Conservation (phyloP, 192 early-diverging fungal genomes). For the Backusella sp. region DNA sequence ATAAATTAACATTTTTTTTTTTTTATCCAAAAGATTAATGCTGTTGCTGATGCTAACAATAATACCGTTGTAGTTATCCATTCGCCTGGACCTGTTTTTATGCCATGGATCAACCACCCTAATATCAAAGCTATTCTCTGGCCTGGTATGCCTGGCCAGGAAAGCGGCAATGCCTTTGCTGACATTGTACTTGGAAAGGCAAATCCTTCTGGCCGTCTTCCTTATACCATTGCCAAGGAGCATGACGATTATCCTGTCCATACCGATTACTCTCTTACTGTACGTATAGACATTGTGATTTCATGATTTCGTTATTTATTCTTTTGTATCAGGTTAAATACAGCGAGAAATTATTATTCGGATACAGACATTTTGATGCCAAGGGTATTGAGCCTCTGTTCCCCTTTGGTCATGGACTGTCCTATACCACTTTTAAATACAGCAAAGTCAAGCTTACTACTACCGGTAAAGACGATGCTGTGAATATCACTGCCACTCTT, state of each 20-base stretch:
- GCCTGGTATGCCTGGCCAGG: conserved; percentile 63
- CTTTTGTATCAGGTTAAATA: conserved; percentile 35
- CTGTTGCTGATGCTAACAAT: conserved; percentile 50
- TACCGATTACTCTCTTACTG: background rate
- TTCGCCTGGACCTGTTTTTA: conserved; percentile 55
- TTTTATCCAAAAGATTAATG: conserved; percentile 28
- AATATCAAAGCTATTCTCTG: conserved; percentile 58
- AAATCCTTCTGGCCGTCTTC: conserved; percentile 60
- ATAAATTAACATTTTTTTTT: background rate
- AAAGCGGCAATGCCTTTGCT: conserved; percentile 63
- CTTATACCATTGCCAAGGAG: conserved; percentile 56
- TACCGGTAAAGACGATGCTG: background rate
- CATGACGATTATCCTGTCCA: conserved; percentile 40
- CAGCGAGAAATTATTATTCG: conserved; percentile 52
- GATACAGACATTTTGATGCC: conserved; percentile 52
- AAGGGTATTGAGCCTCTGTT: conserved; percentile 52
- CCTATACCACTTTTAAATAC: conserved; percentile 64
- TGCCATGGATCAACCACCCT: conserved; percentile 59
- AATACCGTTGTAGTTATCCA: conserved; percentile 58
- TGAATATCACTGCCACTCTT: conserved; percentile 4
- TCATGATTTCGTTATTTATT: background rate
- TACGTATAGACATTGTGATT: background rate
- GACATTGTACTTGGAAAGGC: conserved; percentile 63
- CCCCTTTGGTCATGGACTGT: conserved; percentile 62
- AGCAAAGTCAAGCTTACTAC: conserved; percentile 28